Conservation (phyloP, 768 basidiomycete genomes). For the Mycena vulgaris region DNA sequence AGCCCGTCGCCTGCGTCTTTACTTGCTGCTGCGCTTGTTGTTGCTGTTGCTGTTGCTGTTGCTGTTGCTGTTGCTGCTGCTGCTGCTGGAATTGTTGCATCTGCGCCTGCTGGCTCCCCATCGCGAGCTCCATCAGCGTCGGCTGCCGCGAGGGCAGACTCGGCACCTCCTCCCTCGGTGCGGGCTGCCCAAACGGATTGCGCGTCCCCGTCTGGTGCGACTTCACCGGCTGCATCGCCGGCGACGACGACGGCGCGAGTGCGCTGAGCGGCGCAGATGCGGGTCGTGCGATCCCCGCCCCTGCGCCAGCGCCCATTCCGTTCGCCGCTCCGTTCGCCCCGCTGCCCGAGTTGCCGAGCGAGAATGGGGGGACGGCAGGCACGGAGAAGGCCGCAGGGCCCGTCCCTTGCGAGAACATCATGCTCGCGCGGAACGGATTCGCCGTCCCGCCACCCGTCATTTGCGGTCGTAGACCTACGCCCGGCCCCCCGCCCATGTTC, state of each 20-base stretch:
- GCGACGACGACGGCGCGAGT: conserved; percentile 46
- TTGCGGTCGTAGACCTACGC: conserved; percentile 63
- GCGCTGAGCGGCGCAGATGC: conserved; percentile 81
- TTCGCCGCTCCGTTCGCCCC: not conserved
- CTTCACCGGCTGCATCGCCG: conserved; percentile 71
- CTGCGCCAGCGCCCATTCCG: not conserved
- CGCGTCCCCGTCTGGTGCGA: conserved; percentile 94
- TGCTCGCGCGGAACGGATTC: conserved; percentile 90
- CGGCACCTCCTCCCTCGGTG: conserved; percentile 65
- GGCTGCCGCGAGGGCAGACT: conserved; percentile 57
- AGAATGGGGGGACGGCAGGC: conserved; percentile 33
- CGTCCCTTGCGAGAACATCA: conserved; percentile 76
- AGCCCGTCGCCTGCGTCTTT: conserved; percentile 38
- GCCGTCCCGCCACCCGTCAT: conserved; percentile 64
- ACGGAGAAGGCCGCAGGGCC: conserved; percentile 63
- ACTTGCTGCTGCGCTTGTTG: conserved; percentile 41
- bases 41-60: conserved; percentile 38
- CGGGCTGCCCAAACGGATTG: conserved; percentile 92
- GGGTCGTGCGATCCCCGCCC: conserved; percentile 60
- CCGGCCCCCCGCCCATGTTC: conserved; percentile 6
- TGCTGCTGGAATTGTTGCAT: conserved; percentile 48
- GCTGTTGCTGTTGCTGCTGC: conserved; percentile 39
- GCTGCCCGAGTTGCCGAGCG: conserved; percentile 38
- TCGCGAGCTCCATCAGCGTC: conserved; percentile 85
- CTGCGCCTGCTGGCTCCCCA: conserved; percentile 53